phyloP scores from a whole-genome alignment of 805 yeast species.

The Suhomyces faveliae region DNA sequence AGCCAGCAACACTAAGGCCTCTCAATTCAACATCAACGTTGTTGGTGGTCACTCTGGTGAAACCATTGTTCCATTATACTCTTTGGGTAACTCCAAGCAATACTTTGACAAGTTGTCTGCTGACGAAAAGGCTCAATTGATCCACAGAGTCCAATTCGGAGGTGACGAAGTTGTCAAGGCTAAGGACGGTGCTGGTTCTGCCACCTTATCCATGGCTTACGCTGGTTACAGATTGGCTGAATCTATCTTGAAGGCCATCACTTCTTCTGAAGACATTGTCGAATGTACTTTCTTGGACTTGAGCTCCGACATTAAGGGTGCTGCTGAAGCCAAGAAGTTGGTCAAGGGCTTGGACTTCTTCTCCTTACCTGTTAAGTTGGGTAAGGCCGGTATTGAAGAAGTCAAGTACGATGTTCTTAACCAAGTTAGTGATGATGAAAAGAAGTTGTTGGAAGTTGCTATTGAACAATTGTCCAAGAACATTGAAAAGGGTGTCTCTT shows the following conservation, averaged over 20 bases:
- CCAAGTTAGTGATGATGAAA: conserved; percentile 50
- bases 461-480: conserved; percentile 52
- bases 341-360: conserved; percentile 49
- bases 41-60: conserved; percentile 96
- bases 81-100: conserved; percentile 39
- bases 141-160: conserved; percentile 54
- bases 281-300: conserved; percentile 54
- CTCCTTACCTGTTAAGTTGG: conserved; percentile 61
- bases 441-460: conserved; percentile 52
- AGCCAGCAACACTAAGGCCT: conserved; percentile 44
- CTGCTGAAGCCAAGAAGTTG: conserved; percentile 47
- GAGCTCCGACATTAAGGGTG: conserved; percentile 51
- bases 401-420: conserved; percentile 55
- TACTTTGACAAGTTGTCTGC: conserved; percentile 36
- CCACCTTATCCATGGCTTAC: conserved; percentile 93
- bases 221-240: conserved; percentile 85
- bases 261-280: conserved; percentile 27
- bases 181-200: conserved; percentile 91
- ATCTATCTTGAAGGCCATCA: conserved; percentile 37
- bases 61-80: conserved; percentile 84
- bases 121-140: conserved; percentile 35
- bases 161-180: conserved; percentile 98
- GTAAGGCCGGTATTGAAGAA: conserved; percentile 52
- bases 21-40: conserved; percentile 65
- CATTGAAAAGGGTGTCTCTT: conserved; percentile 58